These are phyloP conservation scores for Aspergillus neoniger DNA, from an alignment of 2,329 filamentous ascomycete species.

Conservation along the genomic window DNA sequence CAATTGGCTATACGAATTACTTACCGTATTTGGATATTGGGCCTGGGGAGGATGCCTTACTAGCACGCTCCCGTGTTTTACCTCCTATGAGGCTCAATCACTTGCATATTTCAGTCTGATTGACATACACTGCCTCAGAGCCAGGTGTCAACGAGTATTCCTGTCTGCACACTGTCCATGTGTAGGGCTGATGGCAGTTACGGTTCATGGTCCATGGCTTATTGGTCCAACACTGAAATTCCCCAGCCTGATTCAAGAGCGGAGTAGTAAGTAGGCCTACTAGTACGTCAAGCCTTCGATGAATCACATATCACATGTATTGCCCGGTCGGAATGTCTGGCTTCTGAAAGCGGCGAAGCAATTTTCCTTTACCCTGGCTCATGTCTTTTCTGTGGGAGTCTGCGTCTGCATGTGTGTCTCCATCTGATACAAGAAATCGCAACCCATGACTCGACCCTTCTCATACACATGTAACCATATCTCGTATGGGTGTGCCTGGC, in stretches of 20 bases:
- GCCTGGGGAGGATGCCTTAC: background rate
- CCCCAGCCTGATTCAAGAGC: background rate
- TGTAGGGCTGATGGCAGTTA: slow-evolving; percentile 12
- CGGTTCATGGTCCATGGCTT: background rate
- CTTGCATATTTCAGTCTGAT: slow-evolving; percentile 4
- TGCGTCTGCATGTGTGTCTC: background rate
- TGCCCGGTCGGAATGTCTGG: slow-evolving; percentile 5
- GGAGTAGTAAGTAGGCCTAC: background rate
- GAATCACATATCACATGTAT: slow-evolving; percentile 7
- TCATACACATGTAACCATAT: slow-evolving; percentile 10
- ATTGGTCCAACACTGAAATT: slow-evolving; percentile 1
- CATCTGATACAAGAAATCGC: background rate
- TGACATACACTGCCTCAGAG: background rate
- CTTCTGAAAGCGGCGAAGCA: background rate
- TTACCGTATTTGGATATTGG: background rate
- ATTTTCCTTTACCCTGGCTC: background rate
- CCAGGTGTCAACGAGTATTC: background rate
- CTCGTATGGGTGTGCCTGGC: slow-evolving; percentile 27
- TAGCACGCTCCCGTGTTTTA: background rate
- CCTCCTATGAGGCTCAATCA: slow-evolving; percentile 16
- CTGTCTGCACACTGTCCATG: slow-evolving; percentile 8
- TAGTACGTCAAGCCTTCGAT: background rate
- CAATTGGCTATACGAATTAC: background rate
- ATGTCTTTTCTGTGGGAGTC: background rate
- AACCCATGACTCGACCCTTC: background rate